These are phyloP conservation scores for Penicillium roqueforti DNA, from an alignment of 495 filamentous ascomycete genomes.

Conservation along the genomic window DNA sequence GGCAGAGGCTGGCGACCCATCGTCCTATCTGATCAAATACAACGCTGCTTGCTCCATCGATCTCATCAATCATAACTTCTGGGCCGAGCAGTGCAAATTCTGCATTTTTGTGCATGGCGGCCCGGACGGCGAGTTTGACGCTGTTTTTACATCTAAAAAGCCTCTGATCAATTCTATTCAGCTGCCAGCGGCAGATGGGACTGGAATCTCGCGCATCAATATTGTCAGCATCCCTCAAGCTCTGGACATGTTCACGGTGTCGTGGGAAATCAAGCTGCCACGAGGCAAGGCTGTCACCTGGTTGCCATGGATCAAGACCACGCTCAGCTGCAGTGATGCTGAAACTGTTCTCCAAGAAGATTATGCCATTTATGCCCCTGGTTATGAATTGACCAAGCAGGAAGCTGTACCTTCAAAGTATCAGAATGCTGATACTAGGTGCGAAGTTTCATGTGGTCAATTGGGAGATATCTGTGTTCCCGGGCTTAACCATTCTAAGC, in stretches of 20 bases:
- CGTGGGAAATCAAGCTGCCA: constrained; percentile 24
- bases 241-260: constrained; percentile 27
- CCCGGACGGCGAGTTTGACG: constrained; percentile 28
- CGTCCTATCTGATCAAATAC: constrained; percentile 17
- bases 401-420: not conserved
- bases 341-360: not conserved
- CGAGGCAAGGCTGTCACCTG: constrained; percentile 14
- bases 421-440: not conserved
- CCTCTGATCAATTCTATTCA: constrained; percentile 18
- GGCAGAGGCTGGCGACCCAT: not conserved
- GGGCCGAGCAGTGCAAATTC: constrained; percentile 33
- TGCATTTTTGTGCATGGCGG: constrained; percentile 32
- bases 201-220: constrained; percentile 24
- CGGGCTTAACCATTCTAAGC: not conserved
- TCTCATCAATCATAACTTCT: constrained; percentile 31
- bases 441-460: not conserved
- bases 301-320: constrained; percentile 26
- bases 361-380: not conserved
- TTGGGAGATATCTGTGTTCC: not conserved
- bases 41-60: constrained; percentile 32
- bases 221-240: constrained; percentile 25
- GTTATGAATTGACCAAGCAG: too few relatives aligned
- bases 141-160: constrained; percentile 12
- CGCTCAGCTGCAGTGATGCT: not conserved
- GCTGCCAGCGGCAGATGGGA: constrained; percentile 6